Percentiles rank a stretch among this genome's conserved stretches.
These are phyloP conservation scores for Pinus albicaulis DNA, from an alignment of 75 land plant species.

Conservation along the genomic window DNA sequence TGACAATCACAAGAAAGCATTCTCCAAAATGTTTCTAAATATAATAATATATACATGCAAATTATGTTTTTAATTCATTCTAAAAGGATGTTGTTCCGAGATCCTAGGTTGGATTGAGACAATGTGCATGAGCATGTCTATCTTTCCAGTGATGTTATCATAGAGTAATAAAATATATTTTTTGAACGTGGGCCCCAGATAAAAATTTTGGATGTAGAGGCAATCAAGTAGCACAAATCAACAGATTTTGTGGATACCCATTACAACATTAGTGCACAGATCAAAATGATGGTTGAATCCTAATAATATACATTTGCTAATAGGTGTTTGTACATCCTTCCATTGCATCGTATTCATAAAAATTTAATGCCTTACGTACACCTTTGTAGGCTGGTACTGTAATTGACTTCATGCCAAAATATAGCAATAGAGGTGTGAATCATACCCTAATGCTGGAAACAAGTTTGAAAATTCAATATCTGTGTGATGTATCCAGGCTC, in stretches of 20 bases:
- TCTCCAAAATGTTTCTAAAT: no score
- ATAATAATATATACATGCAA: no score
- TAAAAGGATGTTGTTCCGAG: no score
- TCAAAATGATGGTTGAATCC: slow-evolving; percentile 74
- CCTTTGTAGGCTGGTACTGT: slow-evolving; percentile 87
- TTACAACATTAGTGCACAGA: slow-evolving; percentile 78
- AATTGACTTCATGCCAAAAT: slow-evolving; percentile 95
- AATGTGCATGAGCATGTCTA: no score
- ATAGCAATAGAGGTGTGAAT: slow-evolving; percentile 84
- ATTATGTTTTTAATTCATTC: no score
- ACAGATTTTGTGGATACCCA: slow-evolving; percentile 99
- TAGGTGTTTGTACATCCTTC: slow-evolving; percentile 86
- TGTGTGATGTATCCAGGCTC: slow-evolving; percentile 17
- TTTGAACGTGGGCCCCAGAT: no score
- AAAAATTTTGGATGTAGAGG: no score
- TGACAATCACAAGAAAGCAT: no score
- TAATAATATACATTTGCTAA: slow-evolving; percentile 80
- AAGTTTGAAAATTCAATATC: slow-evolving; percentile 64
- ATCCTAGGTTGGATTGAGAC: no score
- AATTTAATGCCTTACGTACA: slow-evolving; percentile 43
- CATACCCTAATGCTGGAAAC: slow-evolving; percentile 60
- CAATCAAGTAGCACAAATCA: slow-evolving; percentile 38
- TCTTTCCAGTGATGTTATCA: no score
- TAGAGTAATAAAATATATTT: no score
- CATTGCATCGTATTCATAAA: slow-evolving; percentile 98